A percentile compares a stretch with the other conserved stretches of the same genome.
phyloP scores from a whole-genome alignment of 2,329 filamentous ascomycete species.

The Sclerotinia glacialis region DNA sequence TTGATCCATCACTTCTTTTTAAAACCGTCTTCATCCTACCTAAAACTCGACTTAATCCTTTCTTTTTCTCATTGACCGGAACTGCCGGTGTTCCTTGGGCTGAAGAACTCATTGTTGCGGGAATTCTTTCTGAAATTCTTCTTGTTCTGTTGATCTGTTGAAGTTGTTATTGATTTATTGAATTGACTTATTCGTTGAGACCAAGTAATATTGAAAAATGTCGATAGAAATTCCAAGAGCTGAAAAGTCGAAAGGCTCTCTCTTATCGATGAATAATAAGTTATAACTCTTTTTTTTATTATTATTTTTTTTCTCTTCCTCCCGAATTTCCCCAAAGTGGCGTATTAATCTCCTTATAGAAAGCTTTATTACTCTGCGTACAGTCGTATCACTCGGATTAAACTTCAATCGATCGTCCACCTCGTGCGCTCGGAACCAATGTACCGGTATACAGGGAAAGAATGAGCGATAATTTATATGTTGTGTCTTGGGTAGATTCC shows the following conservation, averaged over 20 bases:
- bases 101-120: conserved; percentile 33
- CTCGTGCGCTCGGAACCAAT: conserved; percentile 23
- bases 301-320: no score
- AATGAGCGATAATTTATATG: conserved; percentile 13
- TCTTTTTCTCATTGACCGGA: conserved; percentile 31
- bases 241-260: not conserved
- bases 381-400: conserved; percentile 4
- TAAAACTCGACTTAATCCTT: conserved; percentile 32
- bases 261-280: not conserved
- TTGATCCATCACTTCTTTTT: conserved; percentile 34
- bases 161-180: not conserved
- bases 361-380: not conserved
- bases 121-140: not conserved
- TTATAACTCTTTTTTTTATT: not conserved
- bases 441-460: conserved; percentile 18
- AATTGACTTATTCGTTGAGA: not conserved
- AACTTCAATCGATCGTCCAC: conserved; percentile 20
- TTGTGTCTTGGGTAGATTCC: conserved; percentile 3
- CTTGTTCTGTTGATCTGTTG: not conserved
- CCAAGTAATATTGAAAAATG: not conserved
- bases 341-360: conserved; percentile 18
- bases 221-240: not conserved
- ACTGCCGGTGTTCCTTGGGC: conserved; percentile 27
- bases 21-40: conserved; percentile 37
- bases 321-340: not conserved